Percentiles rank a stretch among this genome's conserved stretches.
Evolutionary conservation across 2,329 filamentous ascomycete genomes (phyloP).

Genomic region (Pezizomycotina sp.): DNA sequence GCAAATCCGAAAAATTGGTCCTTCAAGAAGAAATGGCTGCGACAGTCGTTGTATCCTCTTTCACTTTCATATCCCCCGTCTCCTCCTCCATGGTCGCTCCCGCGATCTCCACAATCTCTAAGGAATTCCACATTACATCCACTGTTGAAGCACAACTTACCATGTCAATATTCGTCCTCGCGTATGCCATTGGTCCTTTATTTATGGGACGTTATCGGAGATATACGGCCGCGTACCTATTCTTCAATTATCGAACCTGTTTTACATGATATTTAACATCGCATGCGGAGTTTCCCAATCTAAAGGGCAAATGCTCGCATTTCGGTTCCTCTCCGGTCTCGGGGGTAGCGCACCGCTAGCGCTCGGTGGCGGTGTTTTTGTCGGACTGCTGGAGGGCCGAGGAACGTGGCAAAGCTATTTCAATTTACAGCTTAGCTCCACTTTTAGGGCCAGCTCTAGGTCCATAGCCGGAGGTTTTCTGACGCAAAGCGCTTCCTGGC

Average conservation of each 20-base stretch:
- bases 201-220: constrained; percentile 39
- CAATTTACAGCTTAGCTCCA: constrained; percentile 46
- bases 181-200: constrained; percentile 38
- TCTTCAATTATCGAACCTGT: constrained; percentile 39
- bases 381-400: constrained; percentile 37
- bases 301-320: constrained; percentile 39
- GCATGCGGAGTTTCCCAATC: constrained; percentile 41
- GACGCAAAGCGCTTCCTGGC: constrained; percentile 44
- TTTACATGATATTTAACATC: constrained; percentile 43
- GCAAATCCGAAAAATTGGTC: constrained; percentile 42
- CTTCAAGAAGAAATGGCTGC: constrained; percentile 40
- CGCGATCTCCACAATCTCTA: constrained; percentile 36
- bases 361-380: constrained; percentile 28
- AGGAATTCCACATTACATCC: constrained; percentile 38
- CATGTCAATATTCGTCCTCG: constrained; percentile 41
- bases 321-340: constrained; percentile 42
- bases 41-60: constrained; percentile 39
- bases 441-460: constrained; percentile 50
- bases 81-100: constrained; percentile 44
- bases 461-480: constrained; percentile 52
- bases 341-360: constrained; percentile 42
- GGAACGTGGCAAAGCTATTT: constrained; percentile 45
- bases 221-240: constrained; percentile 40
- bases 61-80: constrained; percentile 47
- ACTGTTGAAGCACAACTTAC: constrained; percentile 33